Percentiles rank a stretch among this genome's conserved stretches.
Evolutionary conservation across 352 stramenopile species (phyloP).

Genomic region (Phytophthora nicotianae): DNA sequence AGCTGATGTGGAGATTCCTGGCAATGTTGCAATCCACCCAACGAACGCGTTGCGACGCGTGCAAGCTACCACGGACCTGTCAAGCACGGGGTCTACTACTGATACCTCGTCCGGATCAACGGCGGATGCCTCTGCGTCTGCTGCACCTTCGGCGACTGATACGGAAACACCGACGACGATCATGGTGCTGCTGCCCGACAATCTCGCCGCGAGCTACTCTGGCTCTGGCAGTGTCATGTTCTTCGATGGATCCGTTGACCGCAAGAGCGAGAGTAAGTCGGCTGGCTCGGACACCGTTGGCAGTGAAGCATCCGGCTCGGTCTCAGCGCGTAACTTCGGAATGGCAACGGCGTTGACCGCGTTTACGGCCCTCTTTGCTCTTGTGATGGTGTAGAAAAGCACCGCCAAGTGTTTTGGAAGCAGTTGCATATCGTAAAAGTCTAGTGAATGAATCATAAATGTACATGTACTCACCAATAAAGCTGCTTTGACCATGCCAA

Average conservation of each 20-base stretch:
- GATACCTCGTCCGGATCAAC: constrained; percentile 14
- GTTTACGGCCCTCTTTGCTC: constrained; percentile 23
- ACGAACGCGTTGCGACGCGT: constrained; percentile 26
- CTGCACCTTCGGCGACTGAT: constrained; percentile 25
- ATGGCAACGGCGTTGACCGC: constrained; percentile 18
- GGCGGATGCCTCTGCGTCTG: constrained; percentile 15
- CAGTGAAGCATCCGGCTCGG: constrained; percentile 23
- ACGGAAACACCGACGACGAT: constrained; percentile 52
- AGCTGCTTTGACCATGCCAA: constrained; percentile 17
- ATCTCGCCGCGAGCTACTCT: constrained; percentile 47
- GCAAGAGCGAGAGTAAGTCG: constrained; percentile 25
- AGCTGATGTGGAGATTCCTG: constrained; percentile 34
- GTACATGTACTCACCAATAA: constrained; percentile 25
- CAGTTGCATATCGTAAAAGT: constrained; percentile 8
- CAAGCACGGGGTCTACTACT: constrained; percentile 13
- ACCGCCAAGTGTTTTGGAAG: constrained; percentile 7
- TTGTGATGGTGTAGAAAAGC: constrained; percentile 25
- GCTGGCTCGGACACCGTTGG: constrained; percentile 14
- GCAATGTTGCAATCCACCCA: constrained; percentile 11
- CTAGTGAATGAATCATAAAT: constrained; percentile 14
- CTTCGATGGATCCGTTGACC: constrained; percentile 30
- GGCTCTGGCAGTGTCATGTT: constrained; percentile 57
- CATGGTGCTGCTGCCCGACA: constrained; percentile 62
- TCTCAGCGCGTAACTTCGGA: constrained; percentile 15
- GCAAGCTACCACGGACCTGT: constrained; percentile 34